phyloP scores from a whole-genome alignment of 208 protist species.

The Trypanosoma mega region DNA sequence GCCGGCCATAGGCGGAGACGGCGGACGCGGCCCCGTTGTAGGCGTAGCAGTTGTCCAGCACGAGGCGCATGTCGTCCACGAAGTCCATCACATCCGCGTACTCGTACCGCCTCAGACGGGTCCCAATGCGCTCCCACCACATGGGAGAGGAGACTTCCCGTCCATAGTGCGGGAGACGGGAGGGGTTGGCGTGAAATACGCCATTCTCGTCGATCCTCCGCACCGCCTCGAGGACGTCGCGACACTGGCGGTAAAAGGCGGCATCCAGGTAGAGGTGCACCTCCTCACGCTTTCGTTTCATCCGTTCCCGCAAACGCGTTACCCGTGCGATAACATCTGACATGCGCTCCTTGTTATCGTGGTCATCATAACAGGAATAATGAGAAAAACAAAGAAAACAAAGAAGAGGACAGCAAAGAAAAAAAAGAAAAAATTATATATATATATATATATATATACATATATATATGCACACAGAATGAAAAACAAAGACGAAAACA shows the following conservation, averaged over 20 bases:
- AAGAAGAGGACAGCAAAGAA: background rate
- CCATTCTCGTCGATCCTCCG: constrained; percentile 35
- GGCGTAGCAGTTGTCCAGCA: constrained; percentile 81
- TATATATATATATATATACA: no score
- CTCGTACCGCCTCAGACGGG: constrained; percentile 59
- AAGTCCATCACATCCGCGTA: constrained; percentile 61
- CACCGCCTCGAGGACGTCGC: constrained; percentile 35
- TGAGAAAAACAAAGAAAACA: constrained; percentile 2
- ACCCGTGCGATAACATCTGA: constrained; percentile 14
- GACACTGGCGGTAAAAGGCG: constrained; percentile 63
- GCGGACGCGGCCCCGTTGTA: constrained; percentile 61
- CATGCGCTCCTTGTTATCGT: background rate
- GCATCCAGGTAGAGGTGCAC: constrained; percentile 52
- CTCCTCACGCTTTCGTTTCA: constrained; percentile 58
- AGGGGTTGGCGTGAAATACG: constrained; percentile 58
- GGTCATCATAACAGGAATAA: background rate
- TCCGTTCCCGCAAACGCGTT: constrained; percentile 33
- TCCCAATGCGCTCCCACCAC: constrained; percentile 62
- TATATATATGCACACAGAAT: no score
- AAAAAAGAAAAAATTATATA: no score
- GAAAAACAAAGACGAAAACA: constrained; percentile 8
- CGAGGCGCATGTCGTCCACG: constrained; percentile 76
- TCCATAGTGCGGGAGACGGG: constrained; percentile 46
- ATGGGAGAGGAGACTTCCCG: constrained; percentile 49
- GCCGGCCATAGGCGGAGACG: constrained; percentile 39